Evolutionary conservation across 1,139 yeast genomes (phyloP), one percentile per base, ranked within the genome.

Genomic region (Lodderomyces orthopsilosis): DNA sequence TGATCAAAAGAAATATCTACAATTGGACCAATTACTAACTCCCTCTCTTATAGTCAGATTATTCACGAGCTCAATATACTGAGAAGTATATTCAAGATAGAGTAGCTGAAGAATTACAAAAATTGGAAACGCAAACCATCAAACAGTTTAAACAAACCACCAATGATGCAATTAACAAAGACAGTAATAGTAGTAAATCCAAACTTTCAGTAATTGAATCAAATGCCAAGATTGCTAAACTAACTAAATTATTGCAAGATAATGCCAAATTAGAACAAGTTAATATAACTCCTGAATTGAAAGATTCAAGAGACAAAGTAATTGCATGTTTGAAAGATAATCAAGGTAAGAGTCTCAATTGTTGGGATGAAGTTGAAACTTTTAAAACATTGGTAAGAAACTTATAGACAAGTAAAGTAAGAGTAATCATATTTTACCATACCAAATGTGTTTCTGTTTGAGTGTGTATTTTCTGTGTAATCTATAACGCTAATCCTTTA

Each of bases 361-460:
- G 98, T 64, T 85, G 91, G 83, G 90, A 86, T 42, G 89, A 86
- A 61, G 90, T 89, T 21, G 82, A 85, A 57, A 71, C 74, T 45
- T 89, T 90, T 64, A 87, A 83, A 60, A 73, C 72, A 45, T 63
- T 77, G 54, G 74, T 65, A 32, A 67, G 63, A 54, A 63, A 69
- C 27, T 51, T 53, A 41, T 53, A 51, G 37, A 33, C 15, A n/a
- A n/a, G n/a, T n/a, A n/a, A n/a, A n/a, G n/a, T n/a, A n/a, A n/a
- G n/a, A n/a, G n/a, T n/a, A n/a, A n/a, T n/a, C n/a, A n/a, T n/a
- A n/a, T n/a, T n/a, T n/a, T n/a, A n/a, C n/a, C n/a, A n/a, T n/a
- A n/a, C n/a, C n/a, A n/a, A n/a, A n/a, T n/a, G n/a, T 9, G 19
- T 15, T 34, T n/a, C 13, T 6, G 36, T 42, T 15, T 27, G 35